Percentiles rank a stretch among this genome's conserved stretches.
Evolutionary conservation across 2,329 filamentous ascomycete genomes (phyloP).

Genomic region (Exophiala viscosa): DNA sequence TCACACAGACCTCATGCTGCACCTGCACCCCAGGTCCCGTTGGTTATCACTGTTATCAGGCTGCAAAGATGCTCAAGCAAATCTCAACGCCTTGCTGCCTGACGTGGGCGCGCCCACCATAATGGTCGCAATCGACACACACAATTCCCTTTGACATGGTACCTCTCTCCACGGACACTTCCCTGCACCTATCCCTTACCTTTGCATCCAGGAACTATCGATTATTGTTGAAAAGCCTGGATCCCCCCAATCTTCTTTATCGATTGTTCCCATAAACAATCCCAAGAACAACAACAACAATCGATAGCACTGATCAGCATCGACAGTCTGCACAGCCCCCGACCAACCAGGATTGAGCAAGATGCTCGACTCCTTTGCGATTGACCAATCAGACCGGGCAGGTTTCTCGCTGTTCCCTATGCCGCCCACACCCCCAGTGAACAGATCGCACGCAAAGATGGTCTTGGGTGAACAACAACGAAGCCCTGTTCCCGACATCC

Average conservation of each 20-base stretch:
- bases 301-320: slow-evolving; percentile 11
- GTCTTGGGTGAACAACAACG: slow-evolving; percentile 4
- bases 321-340: neutral
- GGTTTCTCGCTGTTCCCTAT: slow-evolving; percentile 18
- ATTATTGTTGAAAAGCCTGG: slow-evolving; percentile 17
- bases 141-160: slow-evolving; percentile 17
- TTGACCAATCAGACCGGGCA: slow-evolving; percentile 12
- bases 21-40: neutral
- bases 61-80: neutral
- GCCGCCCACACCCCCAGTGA: slow-evolving; percentile 16
- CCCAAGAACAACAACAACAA: slow-evolving; percentile 19
- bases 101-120: neutral
- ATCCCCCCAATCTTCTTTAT: slow-evolving; percentile 20
- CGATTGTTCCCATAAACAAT: slow-evolving; percentile 19
- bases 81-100: neutral
- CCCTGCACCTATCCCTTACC: slow-evolving; percentile 23
- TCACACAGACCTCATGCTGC: slow-evolving; percentile 2
- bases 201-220: slow-evolving; percentile 7
- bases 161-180: slow-evolving; percentile 14
- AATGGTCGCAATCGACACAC: slow-evolving; percentile 1
- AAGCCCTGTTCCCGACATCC: neutral
- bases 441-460: slow-evolving; percentile 6
- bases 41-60: neutral
- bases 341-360: neutral
- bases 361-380: neutral